These are phyloP conservation scores for Penicillium maclennaniae DNA, from an alignment of 495 filamentous ascomycete species.

Conservation along the genomic window DNA sequence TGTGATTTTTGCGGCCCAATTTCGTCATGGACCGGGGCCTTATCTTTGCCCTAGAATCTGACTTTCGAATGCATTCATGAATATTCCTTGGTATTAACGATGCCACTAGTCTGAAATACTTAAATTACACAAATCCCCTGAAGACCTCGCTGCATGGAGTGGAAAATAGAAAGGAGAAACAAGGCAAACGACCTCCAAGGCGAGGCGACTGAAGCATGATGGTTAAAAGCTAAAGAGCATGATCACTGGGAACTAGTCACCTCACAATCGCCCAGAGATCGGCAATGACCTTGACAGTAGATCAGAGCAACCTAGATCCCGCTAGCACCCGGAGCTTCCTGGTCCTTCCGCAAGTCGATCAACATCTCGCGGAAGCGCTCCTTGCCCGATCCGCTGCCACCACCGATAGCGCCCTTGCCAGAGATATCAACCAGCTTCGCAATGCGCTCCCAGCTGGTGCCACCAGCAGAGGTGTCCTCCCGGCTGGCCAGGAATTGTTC, in stretches of 20 bases:
- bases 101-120: constrained; percentile 23
- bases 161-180: constrained; percentile 27
- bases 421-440: constrained; percentile 94
- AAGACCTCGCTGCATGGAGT: constrained; percentile 29
- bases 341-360: constrained; percentile 83
- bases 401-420: constrained; percentile 83
- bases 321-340: constrained; percentile 80
- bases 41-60: too few species aligned
- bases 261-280: constrained; percentile 1
- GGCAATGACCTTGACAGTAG: background rate
- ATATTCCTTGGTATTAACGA: constrained; percentile 26
- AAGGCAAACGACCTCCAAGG: constrained; percentile 24
- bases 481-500: constrained; percentile 85
- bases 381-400: constrained; percentile 84
- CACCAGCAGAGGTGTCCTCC: constrained; percentile 88
- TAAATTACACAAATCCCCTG: constrained; percentile 29
- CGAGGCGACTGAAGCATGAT: constrained; percentile 7
- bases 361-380: constrained; percentile 91
- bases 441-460: constrained; percentile 98
- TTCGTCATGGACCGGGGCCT: too few species aligned
- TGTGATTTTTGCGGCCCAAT: too few species aligned
- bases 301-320: constrained; percentile 33
- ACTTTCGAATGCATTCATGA: background rate
- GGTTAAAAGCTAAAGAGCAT: constrained; percentile 15
- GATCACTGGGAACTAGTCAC: constrained; percentile 4